A percentile compares a stretch with the other conserved stretches of the same genome.
Conservation (phyloP, 192 early-diverging fungal genomes). For the Backusella circina region DNA sequence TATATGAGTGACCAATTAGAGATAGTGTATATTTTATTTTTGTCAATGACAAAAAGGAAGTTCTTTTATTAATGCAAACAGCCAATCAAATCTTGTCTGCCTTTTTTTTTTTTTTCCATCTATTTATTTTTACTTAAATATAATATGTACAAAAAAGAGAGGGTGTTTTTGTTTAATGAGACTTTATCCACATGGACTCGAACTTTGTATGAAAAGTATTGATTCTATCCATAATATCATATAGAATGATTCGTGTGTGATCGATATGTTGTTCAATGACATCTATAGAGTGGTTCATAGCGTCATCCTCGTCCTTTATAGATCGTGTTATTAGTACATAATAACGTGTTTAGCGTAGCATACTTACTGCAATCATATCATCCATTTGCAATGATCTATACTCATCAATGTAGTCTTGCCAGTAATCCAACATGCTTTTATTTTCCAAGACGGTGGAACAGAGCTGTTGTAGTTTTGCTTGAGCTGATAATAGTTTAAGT, state of each 20-base stretch:
- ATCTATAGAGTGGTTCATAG: background rate
- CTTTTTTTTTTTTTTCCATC: background rate
- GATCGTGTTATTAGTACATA: background rate
- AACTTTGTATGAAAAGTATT: background rate
- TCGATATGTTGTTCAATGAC: background rate
- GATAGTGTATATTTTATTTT: too few species aligned
- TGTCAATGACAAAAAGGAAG: background rate
- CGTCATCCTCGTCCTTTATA: background rate
- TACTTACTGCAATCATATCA: background rate
- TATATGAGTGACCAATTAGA: too few species aligned
- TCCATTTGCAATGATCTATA: conserved; percentile 7
- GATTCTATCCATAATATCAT: background rate
- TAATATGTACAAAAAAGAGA: background rate
- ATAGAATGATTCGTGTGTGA: background rate
- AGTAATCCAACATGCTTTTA: background rate
- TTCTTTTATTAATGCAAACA: background rate
- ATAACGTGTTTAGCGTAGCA: background rate
- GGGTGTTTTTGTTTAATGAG: background rate
- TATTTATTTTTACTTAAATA: background rate
- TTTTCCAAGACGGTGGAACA: background rate
- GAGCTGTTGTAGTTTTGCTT: conserved; percentile 2
- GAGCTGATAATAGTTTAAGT: background rate
- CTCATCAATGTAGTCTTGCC: background rate
- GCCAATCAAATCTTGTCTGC: background rate
- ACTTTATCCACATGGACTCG: background rate